These are phyloP conservation scores for Hanseniaspora valbyensis DNA, from an alignment of 805 yeast genomes.

Conservation along the genomic window DNA sequence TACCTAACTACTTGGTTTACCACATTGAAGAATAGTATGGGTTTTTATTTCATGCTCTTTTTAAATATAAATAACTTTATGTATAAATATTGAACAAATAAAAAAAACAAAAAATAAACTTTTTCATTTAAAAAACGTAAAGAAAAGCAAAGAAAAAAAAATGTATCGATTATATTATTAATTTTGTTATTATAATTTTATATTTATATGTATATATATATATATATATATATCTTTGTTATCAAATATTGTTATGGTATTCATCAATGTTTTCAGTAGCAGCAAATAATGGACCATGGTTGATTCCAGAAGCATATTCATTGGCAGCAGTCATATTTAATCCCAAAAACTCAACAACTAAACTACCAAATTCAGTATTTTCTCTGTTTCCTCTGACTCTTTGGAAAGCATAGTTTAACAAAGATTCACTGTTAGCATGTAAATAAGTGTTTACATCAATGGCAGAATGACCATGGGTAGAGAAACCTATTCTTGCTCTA, in stretches of 20 bases:
- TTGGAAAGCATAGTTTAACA: conserved; percentile 33
- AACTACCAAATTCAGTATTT: conserved; percentile 72
- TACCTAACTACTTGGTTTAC: conserved; percentile 88
- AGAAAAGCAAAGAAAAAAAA: no score
- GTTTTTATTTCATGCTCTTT: no score
- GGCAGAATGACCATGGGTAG: conserved; percentile 92
- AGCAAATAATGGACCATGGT: conserved; percentile 33
- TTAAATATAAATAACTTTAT: no score
- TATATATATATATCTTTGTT: no score
- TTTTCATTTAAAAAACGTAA: no score
- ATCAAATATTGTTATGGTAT: conserved; percentile 9
- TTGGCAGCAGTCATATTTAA: conserved; percentile 42
- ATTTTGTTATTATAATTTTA: no score
- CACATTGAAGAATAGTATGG: conserved; percentile 78
- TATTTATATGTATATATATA: no score
- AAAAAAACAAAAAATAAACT: not conserved
- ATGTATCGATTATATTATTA: no score
- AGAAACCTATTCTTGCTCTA: conserved; percentile 92
- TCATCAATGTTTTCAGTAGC: conserved; percentile 13
- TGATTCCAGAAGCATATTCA: conserved; percentile 37
- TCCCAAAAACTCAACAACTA: conserved; percentile 46
- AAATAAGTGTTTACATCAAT: conserved; percentile 92
- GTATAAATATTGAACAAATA: no score
- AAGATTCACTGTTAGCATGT: conserved; percentile 45
- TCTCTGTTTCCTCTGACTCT: conserved; percentile 70